Percentiles rank a stretch among this genome's conserved stretches.
Conservation (phyloP, 1,284 basidiomycete species). For the Tetrapyrgos nigripes region DNA sequence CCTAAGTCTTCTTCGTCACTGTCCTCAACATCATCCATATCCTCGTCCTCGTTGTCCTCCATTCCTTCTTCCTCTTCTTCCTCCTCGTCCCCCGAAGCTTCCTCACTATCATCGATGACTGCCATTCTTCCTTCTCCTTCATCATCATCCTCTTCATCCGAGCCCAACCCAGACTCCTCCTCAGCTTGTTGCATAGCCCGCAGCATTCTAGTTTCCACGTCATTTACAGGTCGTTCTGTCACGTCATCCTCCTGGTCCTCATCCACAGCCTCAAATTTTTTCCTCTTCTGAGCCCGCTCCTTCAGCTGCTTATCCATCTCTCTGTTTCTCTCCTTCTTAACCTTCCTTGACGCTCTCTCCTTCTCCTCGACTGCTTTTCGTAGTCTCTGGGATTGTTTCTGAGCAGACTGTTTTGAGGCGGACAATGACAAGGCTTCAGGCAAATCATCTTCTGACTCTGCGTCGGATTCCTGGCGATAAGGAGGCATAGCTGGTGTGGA, state of each 20-base stretch:
- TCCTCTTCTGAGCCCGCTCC: constrained; percentile 20
- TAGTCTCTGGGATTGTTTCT: constrained; percentile 37
- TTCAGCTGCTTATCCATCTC: constrained; percentile 29
- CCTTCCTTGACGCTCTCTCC: constrained; percentile 46
- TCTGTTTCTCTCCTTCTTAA: constrained; percentile 45
- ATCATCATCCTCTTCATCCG: constrained; percentile 15
- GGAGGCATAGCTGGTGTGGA: constrained; percentile 21
- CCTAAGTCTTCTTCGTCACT: constrained; percentile 16
- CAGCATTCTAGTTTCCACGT: constrained; percentile 15
- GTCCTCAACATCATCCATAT: constrained; percentile 19
- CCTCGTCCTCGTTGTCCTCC: constrained; percentile 27
- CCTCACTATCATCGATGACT: constrained; percentile 12
- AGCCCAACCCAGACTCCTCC: neutral
- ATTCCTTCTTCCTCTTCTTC: constrained; percentile 23
- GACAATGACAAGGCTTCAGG: constrained; percentile 53
- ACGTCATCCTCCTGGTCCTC: constrained; percentile 20
- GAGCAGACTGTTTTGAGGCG: constrained; percentile 45
- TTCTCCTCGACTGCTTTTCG: constrained; percentile 40
- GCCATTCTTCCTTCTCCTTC: constrained; percentile 31
- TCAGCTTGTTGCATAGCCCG: constrained; percentile 20
- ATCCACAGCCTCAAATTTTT: constrained; percentile 16
- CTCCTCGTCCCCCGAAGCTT: constrained; percentile 13
- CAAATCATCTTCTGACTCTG: constrained; percentile 40
- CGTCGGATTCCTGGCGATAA: constrained; percentile 13
- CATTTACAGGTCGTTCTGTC: constrained; percentile 20